phyloP scores from a whole-genome alignment of 257 asterid genomes.

The Nicotiana tabacum region DNA sequence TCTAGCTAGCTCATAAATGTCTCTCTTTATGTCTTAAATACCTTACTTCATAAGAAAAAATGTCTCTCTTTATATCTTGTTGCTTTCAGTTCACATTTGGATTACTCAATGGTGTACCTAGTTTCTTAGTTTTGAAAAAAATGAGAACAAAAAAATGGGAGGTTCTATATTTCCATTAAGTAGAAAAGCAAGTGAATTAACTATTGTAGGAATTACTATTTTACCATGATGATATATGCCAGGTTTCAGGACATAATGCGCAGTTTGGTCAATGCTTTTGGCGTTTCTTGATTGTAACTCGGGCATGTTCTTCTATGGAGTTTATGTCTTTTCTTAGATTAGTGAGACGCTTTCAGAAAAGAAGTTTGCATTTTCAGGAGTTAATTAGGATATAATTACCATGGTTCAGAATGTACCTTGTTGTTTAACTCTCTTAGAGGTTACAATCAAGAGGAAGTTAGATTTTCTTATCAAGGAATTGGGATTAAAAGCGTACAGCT shows the following conservation, averaged over 20 bases:
- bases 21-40: background rate
- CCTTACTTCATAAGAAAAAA: background rate
- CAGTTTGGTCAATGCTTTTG: background rate
- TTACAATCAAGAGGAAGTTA: background rate
- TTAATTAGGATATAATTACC: background rate
- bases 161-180: background rate
- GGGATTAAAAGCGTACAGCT: background rate
- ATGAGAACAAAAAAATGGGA: background rate
- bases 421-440: background rate
- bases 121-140: background rate
- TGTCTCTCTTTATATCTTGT: background rate
- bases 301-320: background rate
- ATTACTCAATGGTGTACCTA: background rate
- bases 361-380: background rate
- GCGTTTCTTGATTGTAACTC: background rate
- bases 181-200: background rate
- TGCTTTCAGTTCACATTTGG: background rate
- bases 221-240: background rate
- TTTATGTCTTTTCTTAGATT: background rate
- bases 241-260: background rate
- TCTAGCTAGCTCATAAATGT: background rate
- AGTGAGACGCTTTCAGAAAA: background rate
- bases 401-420: background rate
- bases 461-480: background rate
- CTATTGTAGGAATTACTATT: background rate